Evolutionary conservation across 306 rosid genomes (phyloP).

Genomic region (Vigna mungo): DNA sequence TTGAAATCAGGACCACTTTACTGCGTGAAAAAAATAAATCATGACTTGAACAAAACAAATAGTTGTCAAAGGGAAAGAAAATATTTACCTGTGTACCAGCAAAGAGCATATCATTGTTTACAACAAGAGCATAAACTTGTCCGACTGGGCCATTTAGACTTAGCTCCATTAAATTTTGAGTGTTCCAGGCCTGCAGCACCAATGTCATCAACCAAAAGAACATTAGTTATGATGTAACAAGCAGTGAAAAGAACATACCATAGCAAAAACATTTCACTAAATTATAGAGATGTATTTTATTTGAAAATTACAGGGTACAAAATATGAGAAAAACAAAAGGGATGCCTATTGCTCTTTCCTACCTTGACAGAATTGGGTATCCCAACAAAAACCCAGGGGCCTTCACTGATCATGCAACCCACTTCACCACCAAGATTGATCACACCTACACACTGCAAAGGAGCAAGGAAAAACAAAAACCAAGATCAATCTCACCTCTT

Average conservation of each 20-base stretch:
- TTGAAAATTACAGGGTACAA: constrained; percentile 1
- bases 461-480: constrained; percentile 38
- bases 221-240: constrained; percentile 10
- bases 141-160: constrained; percentile 94
- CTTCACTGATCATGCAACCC: constrained; percentile 94
- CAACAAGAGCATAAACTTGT: constrained; percentile 88
- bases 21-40: constrained; percentile 32
- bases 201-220: constrained; percentile 42
- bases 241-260: background rate
- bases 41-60: constrained; percentile 23
- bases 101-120: constrained; percentile 86
- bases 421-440: constrained; percentile 86
- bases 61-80: constrained; percentile 20
- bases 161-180: constrained; percentile 70
- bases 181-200: constrained; percentile 88
- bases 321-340: constrained; percentile 16
- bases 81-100: constrained; percentile 93
- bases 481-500: constrained; percentile 15
- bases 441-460: constrained; percentile 71
- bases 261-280: constrained; percentile 9
- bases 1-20: background rate
- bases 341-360: constrained; percentile 32
- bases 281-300: constrained; percentile 25
- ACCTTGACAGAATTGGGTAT: constrained; percentile 86
- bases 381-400: constrained; percentile 98